These are phyloP conservation scores for Tetrastigma voinierianum DNA, from an alignment of 164 flowering plant species.

Conservation along the genomic window DNA sequence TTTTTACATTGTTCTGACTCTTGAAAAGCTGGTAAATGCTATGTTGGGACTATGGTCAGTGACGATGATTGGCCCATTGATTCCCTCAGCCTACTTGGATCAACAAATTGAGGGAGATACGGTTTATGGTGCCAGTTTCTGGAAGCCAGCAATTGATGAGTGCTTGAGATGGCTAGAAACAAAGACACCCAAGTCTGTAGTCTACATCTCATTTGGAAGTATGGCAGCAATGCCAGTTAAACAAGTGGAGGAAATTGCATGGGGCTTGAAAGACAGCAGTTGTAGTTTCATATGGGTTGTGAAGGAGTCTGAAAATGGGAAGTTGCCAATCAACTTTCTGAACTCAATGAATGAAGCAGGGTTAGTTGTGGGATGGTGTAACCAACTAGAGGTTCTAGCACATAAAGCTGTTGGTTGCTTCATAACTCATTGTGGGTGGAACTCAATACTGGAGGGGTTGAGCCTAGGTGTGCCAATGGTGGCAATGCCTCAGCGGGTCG, in stretches of 20 bases:
- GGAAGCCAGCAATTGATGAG: conserved; percentile 7
- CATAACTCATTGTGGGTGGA: conserved; percentile 30
- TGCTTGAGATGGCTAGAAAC: conserved; percentile 23
- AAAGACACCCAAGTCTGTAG: conserved; percentile 11
- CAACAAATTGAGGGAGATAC: conserved; percentile 17
- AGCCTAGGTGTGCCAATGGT: conserved; percentile 29
- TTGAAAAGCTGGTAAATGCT: conserved; percentile 14
- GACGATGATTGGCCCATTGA: conserved; percentile 20
- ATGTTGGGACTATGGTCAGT: conserved; percentile 15
- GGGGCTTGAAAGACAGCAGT: conserved; percentile 17
- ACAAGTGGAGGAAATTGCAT: conserved; percentile 25
- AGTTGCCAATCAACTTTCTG: too few relatives aligned
- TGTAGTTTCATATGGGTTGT: conserved; percentile 16
- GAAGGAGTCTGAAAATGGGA: conserved; percentile 2
- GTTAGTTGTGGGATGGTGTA: conserved; percentile 19
- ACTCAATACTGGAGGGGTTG: conserved; percentile 27
- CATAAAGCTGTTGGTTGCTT: conserved; percentile 24
- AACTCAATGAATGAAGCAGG: conserved; percentile 8
- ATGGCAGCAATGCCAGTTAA: conserved; percentile 11
- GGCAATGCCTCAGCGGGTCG: conserved; percentile 23
- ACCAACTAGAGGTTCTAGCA: conserved; percentile 18
- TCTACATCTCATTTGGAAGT: conserved; percentile 30
- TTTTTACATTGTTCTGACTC: not conserved
- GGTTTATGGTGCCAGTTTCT: conserved; percentile 16
- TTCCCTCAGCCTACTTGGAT: conserved; percentile 24